These are phyloP conservation scores for Allium sativum DNA, from an alignment of 106 monocot species.

Conservation along the genomic window DNA sequence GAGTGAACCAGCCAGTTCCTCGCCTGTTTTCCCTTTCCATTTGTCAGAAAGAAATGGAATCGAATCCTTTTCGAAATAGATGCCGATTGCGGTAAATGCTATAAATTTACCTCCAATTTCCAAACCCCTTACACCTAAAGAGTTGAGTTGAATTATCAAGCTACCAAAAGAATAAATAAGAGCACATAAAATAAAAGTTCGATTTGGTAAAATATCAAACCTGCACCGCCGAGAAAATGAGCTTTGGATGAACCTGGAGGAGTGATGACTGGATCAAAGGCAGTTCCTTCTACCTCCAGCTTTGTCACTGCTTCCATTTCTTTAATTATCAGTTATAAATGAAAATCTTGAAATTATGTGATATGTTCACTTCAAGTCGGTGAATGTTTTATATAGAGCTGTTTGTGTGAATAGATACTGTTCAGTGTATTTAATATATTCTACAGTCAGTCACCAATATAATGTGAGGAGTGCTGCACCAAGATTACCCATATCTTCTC, in stretches of 20 bases:
- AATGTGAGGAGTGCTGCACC: background rate
- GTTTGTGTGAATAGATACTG: background rate
- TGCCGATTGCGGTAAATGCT: conserved; percentile 42
- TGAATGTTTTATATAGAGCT: background rate
- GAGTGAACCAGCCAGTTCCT: conserved; percentile 19
- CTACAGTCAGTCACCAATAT: background rate
- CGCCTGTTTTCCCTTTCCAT: conserved; percentile 42
- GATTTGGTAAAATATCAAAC: conserved; percentile 5
- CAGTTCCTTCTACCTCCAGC: conserved; percentile 22
- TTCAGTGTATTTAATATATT: background rate
- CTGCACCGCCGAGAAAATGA: conserved; percentile 49
- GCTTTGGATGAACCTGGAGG: conserved; percentile 28
- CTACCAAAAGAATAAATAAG: background rate
- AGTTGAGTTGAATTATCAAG: background rate
- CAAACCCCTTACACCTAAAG: conserved; percentile 38
- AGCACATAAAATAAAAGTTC: background rate
- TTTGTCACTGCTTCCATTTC: background rate
- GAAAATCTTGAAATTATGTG: background rate
- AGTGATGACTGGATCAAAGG: conserved; percentile 15
- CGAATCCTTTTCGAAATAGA: conserved; percentile 28
- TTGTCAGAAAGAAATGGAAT: conserved; percentile 17
- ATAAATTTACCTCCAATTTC: conserved; percentile 35
- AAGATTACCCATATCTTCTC: background rate
- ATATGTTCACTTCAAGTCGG: background rate
- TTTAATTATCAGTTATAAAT: background rate